Evolutionary conservation across 2,329 filamentous ascomycete genomes (phyloP), one percentile per base, ranked within the genome.

Genomic region (Pseudogymnoascus sp.): DNA sequence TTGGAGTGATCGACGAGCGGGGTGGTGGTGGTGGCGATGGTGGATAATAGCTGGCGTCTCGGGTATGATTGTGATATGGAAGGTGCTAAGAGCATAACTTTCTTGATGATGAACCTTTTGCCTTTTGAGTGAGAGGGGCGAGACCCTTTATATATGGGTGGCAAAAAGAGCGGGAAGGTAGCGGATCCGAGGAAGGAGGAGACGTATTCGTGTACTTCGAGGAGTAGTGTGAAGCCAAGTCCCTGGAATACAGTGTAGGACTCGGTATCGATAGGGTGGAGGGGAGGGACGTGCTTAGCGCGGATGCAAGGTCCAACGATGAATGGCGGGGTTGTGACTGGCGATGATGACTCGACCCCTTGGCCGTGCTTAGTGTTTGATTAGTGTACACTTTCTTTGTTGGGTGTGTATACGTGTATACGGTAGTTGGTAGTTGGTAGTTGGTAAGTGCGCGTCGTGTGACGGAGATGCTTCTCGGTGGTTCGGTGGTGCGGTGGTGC

Each of bases 11-110:
- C 47, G 47, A 56, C 25, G 14, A 11, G 4, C 10, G 47, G 10
- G 23, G 44, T 5, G 47, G 47, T 33, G 44, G 23, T 53, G 47
- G 47, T 16, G 47, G 21, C 21, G 21, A 23, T 47, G 10, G 42
- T 14, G 10, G 47, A 18, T 56, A n/a, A 33, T 56, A 56, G 47
- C 25, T 56, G 47, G n/a, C 47, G 47, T 56, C 47, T 33, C 47
- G 47, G 47, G 47, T 56, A 56, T 56, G 47, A 31, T 56, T 31
- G 47, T 56, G 47, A 18, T 56, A 18, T 33, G 23, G 47, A 56
- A 31, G 47, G 47, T 56, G 47, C 47, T 56, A 56, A 56, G 47
- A 56, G 47, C 47, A 56, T 56, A 56, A 56, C 47, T 56, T 56
- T 50, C 10, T 31, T 56, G 25, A 53, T 31, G 47, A 18, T 31